Base-by-base conservation (phyloP, 2,329 filamentous ascomycete genomes). In the Thermothelomyces thermophilus region DNA sequence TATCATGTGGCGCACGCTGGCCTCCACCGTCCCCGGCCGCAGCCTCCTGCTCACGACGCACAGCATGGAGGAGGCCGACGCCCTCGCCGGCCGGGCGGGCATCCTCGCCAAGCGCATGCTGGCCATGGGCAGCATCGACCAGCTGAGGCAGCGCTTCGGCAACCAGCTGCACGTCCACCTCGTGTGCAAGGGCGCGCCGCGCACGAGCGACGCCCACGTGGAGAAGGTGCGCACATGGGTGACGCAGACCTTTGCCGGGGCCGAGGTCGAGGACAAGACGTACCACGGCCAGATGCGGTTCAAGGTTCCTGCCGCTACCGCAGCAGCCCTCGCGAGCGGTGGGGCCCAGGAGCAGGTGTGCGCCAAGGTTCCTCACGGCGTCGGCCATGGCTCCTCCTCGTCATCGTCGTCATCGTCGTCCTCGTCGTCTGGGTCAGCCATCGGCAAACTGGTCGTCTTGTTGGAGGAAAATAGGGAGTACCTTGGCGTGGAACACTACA, bases 11-110 rank as follows among this genome's bases (percentile, higher is more conserved):
- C 81, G 81, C 50, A 95, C 90, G 0, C 74, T 96, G 1, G 79
- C 80, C 3, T 77, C 82, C 1, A 83, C 90, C 3, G 83, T 85
- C 0, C 78, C 82, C 0, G 89, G 89, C 0, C 79, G 90, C n/a
- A 87, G 84, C 0, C 80, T 96, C 14, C 74, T 97, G 1, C 76
- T 97, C 16, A 96, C 91, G 0, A 96, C 91, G 0, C 91, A 97
- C 66, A 87, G 82, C 42, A 95, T 96, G 90, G 90, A 96, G 65
- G 91, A 96, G 68, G 91, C 90, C 0, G 89, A 95, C 62, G 90
- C 90, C 1, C 74, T 97, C 2, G 90, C 90, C 0, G 82, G 82
- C 26, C 78, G 89, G 1, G 89, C 86, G 0, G 91, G 89, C 11
- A 95, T 97, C 58, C 82, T 97, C 69, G 87, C 90, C 8, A 79